Conservation (phyloP, 306 rosid genomes). For the Quercus cerris region DNA sequence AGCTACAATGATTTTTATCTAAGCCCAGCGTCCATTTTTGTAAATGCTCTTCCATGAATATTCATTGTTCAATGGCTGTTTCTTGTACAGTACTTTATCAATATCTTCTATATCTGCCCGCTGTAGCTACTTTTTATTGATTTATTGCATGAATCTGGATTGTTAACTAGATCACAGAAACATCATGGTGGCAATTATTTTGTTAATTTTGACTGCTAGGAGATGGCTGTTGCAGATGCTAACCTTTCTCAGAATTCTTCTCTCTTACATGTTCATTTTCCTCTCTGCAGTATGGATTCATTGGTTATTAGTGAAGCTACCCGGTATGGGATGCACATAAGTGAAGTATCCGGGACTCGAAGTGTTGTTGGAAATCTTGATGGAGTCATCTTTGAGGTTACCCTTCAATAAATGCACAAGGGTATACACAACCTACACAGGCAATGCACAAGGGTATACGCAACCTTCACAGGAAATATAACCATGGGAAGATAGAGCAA, state of each 20-base stretch:
- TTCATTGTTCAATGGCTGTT: neutral
- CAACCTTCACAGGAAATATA: neutral
- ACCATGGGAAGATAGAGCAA: neutral
- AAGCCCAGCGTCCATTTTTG: neutral
- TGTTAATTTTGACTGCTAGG: neutral
- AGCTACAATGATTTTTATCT: neutral
- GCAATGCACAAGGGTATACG: constrained; percentile 1
- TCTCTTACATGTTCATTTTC: constrained; percentile 4
- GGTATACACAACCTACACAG: neutral
- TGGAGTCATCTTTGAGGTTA: constrained; percentile 77
- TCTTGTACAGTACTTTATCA: neutral
- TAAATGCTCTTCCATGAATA: neutral
- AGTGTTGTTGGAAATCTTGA: constrained; percentile 50
- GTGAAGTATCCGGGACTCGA: constrained; percentile 65
- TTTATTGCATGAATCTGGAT: neutral
- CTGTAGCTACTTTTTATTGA: neutral
- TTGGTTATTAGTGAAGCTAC: constrained; percentile 60
- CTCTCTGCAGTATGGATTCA: constrained; percentile 60
- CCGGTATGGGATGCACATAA: constrained; percentile 56
- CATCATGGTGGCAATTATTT: neutral
- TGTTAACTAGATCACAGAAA: neutral
- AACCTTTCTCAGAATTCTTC: neutral
- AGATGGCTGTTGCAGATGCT: neutral
- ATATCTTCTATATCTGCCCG: neutral
- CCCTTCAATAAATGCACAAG: constrained; percentile 33